Percentiles rank a stretch among this genome's conserved stretches.
Evolutionary conservation across 805 yeast species (phyloP).

Genomic region (Hanseniaspora mollemarum): DNA sequence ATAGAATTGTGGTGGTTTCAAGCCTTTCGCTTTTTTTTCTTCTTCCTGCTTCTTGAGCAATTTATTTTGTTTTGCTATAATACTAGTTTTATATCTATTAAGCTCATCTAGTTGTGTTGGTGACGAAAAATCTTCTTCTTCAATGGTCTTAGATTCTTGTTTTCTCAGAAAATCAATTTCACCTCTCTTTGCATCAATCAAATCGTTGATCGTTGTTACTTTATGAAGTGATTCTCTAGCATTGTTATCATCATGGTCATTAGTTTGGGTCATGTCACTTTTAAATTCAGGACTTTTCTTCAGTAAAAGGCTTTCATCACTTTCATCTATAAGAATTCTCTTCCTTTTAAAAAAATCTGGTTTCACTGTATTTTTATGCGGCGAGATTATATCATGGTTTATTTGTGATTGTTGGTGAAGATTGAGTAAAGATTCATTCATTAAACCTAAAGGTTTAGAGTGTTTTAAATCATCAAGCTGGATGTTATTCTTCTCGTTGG

Average conservation of each 20-base stretch:
- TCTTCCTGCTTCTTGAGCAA: not conserved
- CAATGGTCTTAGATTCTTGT: not conserved
- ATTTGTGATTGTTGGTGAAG: too few species aligned
- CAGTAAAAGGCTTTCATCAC: not conserved
- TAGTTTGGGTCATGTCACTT: not conserved
- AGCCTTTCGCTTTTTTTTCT: not conserved
- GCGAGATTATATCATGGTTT: too few species aligned
- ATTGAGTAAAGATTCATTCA: too few species aligned
- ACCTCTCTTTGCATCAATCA: constrained; percentile 3
- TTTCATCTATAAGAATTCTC: constrained; percentile 4
- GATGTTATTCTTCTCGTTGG: too few species aligned
- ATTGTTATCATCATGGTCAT: not conserved
- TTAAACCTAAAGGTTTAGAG: too few species aligned
- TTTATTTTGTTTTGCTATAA: not conserved
- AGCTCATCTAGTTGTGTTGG: not conserved
- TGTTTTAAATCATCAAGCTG: too few species aligned
- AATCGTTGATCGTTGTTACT: constrained; percentile 8
- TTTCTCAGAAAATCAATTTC: constrained; percentile 12
- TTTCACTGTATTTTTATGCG: not conserved
- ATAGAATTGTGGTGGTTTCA: constrained; percentile 31
- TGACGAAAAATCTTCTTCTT: not conserved
- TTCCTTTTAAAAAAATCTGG: not conserved
- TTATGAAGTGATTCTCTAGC: not conserved
- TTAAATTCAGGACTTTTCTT: not conserved
- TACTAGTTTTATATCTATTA: not conserved